phyloP scores from a whole-genome alignment of 768 basidiomycete species.

The Suillus brevipes region DNA sequence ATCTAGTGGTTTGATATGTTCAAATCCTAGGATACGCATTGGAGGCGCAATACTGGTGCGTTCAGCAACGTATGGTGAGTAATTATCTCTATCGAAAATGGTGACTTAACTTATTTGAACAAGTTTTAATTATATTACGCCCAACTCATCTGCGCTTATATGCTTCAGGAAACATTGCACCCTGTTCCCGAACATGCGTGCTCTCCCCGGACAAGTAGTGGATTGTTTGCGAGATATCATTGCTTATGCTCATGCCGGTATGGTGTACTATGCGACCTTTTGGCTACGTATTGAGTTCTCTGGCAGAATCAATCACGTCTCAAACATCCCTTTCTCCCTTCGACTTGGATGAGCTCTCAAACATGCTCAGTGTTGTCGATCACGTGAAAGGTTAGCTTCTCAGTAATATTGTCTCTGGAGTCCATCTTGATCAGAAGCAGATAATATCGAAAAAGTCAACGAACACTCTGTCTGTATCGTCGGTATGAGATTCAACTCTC shows the following conservation, averaged over 20 bases:
- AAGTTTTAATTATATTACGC: background rate
- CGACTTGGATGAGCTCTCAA: conserved; percentile 35
- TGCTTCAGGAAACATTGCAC: conserved; percentile 27
- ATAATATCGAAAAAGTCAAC: conserved; percentile 2
- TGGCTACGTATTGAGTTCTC: background rate
- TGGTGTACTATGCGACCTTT: background rate
- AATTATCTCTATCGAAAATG: background rate
- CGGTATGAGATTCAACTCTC: conserved; percentile 1
- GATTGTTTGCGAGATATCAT: conserved; percentile 10
- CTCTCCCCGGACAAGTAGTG: background rate
- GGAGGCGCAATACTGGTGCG: conserved; percentile 8
- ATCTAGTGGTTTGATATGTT: background rate
- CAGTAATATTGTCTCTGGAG: background rate
- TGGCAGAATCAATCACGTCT: conserved; percentile 41
- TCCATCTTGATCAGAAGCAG: conserved; percentile 6
- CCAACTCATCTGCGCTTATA: background rate
- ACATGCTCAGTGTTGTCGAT: conserved; percentile 33
- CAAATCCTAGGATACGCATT: conserved; percentile 3
- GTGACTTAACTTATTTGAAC: background rate
- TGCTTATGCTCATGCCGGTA: conserved; percentile 13
- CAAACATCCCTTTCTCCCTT: conserved; percentile 40
- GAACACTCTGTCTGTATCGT: conserved; percentile 12
- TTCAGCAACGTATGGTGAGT: background rate
- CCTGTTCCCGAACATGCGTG: conserved; percentile 13
- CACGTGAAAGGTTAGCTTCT: conserved; percentile 33